These are phyloP conservation scores for Nicotiana rustica DNA, from an alignment of 305 asterid species.

Conservation along the genomic window DNA sequence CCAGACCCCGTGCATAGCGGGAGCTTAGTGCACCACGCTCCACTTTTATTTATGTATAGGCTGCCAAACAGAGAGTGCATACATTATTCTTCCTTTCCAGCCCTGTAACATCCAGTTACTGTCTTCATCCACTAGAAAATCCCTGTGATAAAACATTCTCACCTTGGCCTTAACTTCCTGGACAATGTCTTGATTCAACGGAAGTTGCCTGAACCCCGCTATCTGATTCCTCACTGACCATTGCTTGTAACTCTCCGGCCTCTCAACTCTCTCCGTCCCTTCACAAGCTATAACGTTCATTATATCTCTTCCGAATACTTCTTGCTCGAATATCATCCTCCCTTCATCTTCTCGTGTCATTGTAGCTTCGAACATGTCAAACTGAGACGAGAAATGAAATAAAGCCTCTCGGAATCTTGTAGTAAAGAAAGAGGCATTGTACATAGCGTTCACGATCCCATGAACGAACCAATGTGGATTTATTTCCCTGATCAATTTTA, in stretches of 20 bases:
- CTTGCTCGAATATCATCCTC: slow-evolving; percentile 31
- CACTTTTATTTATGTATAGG: background rate
- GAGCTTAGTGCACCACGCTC: no score
- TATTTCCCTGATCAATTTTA: slow-evolving; percentile 24
- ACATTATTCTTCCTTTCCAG: slow-evolving; percentile 34
- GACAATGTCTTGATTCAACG: slow-evolving; percentile 29
- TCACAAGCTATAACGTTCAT: slow-evolving; percentile 35
- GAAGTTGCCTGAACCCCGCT: slow-evolving; percentile 35
- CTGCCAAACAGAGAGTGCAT: slow-evolving; percentile 35
- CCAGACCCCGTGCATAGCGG: no score
- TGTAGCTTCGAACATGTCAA: slow-evolving; percentile 35
- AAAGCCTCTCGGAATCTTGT: slow-evolving; percentile 35
- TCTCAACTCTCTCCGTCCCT: slow-evolving; percentile 36
- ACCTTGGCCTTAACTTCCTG: slow-evolving; percentile 26
- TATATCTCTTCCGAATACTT: slow-evolving; percentile 31
- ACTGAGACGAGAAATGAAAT: slow-evolving; percentile 35
- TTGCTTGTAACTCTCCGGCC: slow-evolving; percentile 35
- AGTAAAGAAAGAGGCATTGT: slow-evolving; percentile 33
- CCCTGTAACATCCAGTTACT: slow-evolving; percentile 36
- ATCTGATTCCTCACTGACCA: slow-evolving; percentile 32
- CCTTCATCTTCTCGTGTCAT: slow-evolving; percentile 33
- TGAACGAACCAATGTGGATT: slow-evolving; percentile 27
- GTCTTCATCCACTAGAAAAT: slow-evolving; percentile 33
- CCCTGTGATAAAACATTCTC: slow-evolving; percentile 14
- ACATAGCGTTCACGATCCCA: slow-evolving; percentile 22